Percentiles rank a stretch among this genome's conserved stretches.
These are phyloP conservation scores for Talaromyces rugulosus DNA, from an alignment of 2,329 filamentous ascomycete species.

Conservation along the genomic window DNA sequence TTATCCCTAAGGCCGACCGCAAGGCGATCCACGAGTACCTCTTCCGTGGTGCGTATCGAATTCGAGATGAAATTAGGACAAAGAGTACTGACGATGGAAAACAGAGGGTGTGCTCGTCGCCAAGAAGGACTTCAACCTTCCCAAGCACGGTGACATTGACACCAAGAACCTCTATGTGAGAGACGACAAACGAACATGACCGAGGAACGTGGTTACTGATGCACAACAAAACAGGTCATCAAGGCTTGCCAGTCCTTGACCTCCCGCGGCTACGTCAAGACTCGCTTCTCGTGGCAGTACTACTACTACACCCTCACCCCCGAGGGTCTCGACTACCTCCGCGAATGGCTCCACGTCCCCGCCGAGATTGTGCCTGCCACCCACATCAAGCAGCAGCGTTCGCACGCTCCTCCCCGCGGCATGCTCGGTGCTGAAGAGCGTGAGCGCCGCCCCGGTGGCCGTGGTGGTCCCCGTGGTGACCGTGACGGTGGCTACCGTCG, in stretches of 20 bases:
- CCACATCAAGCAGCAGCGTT: conserved; percentile 99
- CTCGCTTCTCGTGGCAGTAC: conserved; percentile 99
- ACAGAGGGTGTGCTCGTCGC: conserved; percentile 82
- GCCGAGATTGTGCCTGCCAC: conserved; percentile 99
- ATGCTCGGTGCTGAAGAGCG: conserved; percentile 84
- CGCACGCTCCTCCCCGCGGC: conserved; percentile 93
- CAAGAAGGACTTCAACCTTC: conserved; percentile 98
- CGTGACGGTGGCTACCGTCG: conserved; percentile 81
- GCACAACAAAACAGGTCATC: conserved; percentile 59
- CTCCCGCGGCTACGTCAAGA: conserved; percentile 98
- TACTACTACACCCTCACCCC: conserved; percentile 99
- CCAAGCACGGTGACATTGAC: conserved; percentile 97
- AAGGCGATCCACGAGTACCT: conserved; percentile 99
- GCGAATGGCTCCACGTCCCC: conserved; percentile 99
- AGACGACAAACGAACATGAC: background rate
- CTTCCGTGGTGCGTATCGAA: conserved; percentile 68
- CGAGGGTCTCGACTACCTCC: conserved; percentile 99
- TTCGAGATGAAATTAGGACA: conserved; percentile 2
- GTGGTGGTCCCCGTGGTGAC: conserved; percentile 65
- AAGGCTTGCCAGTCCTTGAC: conserved; percentile 98
- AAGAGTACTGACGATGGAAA: conserved; percentile 8
- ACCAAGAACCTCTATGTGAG: conserved; percentile 95
- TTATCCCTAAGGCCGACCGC: conserved; percentile 99
- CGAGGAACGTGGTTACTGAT: background rate
- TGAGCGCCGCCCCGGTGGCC: conserved; percentile 79